Percentiles rank a stretch among this genome's conserved stretches.
These are phyloP conservation scores for Colletotrichum simmondsii DNA, from an alignment of 2,329 filamentous ascomycete species.

Conservation along the genomic window DNA sequence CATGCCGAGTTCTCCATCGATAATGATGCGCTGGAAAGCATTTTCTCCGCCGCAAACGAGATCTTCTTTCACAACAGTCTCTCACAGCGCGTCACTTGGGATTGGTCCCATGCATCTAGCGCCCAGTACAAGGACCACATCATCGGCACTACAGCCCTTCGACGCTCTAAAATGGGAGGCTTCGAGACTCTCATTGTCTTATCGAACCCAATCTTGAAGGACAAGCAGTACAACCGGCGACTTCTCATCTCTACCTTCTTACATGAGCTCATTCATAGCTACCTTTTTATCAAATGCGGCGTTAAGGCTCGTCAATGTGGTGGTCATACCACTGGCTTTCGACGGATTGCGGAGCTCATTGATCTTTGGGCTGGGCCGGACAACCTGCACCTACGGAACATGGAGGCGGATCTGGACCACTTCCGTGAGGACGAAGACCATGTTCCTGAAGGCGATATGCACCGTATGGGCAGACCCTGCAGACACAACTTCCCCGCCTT, in stretches of 20 bases:
- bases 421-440: slow-evolving; percentile 52
- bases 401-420: slow-evolving; percentile 70
- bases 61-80: slow-evolving; percentile 71
- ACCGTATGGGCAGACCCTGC: neutral
- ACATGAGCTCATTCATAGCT: slow-evolving; percentile 76
- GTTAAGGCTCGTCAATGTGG: slow-evolving; percentile 65
- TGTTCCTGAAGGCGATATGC: slow-evolving; percentile 24
- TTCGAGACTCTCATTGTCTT: slow-evolving; percentile 73
- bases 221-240: slow-evolving; percentile 66
- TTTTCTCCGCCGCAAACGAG: slow-evolving; percentile 70
- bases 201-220: slow-evolving; percentile 67
- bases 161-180: slow-evolving; percentile 58
- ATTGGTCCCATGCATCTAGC: slow-evolving; percentile 66
- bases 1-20: slow-evolving; percentile 64
- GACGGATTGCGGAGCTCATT: slow-evolving; percentile 67
- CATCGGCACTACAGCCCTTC: slow-evolving; percentile 71
- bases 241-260: slow-evolving; percentile 73
- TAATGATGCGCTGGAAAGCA: slow-evolving; percentile 65
- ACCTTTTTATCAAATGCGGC: slow-evolving; percentile 71
- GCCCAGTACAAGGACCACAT: slow-evolving; percentile 64
- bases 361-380: slow-evolving; percentile 70
- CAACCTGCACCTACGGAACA: slow-evolving; percentile 65
- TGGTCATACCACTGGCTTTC: slow-evolving; percentile 71
- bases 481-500: slow-evolving; percentile 19
- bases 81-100: slow-evolving; percentile 68